These are phyloP conservation scores for Hortaea werneckii DNA, from an alignment of 2,329 filamentous ascomycete species.

Conservation along the genomic window DNA sequence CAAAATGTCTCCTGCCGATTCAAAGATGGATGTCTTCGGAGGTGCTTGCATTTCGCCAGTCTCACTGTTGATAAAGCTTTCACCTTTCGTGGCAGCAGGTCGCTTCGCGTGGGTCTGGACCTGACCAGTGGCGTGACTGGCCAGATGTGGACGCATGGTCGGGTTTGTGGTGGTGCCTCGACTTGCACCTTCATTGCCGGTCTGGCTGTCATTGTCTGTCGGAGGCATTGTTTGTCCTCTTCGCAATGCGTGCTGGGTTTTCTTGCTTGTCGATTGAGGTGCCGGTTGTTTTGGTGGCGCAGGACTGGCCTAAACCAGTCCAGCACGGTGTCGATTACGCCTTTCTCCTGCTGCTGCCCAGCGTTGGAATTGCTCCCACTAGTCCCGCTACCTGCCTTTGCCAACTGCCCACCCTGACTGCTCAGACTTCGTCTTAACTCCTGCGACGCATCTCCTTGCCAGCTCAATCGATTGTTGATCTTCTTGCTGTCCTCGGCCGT, in stretches of 20 bases:
- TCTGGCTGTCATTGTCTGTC: slow-evolving; percentile 19
- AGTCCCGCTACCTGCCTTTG: not conserved
- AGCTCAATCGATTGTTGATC: slow-evolving; percentile 17
- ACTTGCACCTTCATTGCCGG: slow-evolving; percentile 7
- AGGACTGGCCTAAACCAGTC: slow-evolving; percentile 59
- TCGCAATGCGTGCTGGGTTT: slow-evolving; percentile 25
- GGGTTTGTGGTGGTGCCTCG: slow-evolving; percentile 20
- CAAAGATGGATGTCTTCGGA: slow-evolving; percentile 85
- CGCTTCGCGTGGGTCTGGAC: slow-evolving; percentile 23
- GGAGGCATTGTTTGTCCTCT: slow-evolving; percentile 61
- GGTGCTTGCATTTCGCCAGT: slow-evolving; percentile 45
- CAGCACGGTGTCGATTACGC: slow-evolving; percentile 47
- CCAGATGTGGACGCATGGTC: slow-evolving; percentile 21
- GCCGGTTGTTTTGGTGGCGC: slow-evolving; percentile 15
- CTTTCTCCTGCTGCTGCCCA: slow-evolving; percentile 14
- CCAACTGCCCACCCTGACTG: not conserved
- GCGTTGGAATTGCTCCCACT: not conserved
- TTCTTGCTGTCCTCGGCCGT: slow-evolving; percentile 49
- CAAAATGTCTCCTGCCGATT: slow-evolving; percentile 84
- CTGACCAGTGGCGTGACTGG: slow-evolving; percentile 10
- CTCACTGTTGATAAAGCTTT: slow-evolving; percentile 38
- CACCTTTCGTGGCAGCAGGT: slow-evolving; percentile 38
- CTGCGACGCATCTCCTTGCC: slow-evolving; percentile 37
- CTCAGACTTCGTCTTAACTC: not conserved
- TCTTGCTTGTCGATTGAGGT: slow-evolving; percentile 14